Evolutionary conservation across 192 early-diverging fungal genomes (phyloP).

Genomic region (Physocladia obscura): DNA sequence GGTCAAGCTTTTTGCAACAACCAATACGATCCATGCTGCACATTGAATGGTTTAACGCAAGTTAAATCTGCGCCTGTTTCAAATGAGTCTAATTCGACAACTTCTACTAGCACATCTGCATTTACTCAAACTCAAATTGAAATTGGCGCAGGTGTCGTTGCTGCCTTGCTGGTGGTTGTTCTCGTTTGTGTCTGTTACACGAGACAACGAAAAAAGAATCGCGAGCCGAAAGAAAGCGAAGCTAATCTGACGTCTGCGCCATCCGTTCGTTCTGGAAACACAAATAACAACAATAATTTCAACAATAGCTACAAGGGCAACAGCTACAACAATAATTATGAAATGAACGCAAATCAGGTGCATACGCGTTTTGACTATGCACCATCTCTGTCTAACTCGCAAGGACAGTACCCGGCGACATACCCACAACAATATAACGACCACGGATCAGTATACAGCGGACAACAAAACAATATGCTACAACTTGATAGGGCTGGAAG

Average conservation of each 20-base stretch:
- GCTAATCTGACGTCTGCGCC: background rate
- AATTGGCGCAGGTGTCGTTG: slow-evolving; percentile 1
- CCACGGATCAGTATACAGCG: background rate
- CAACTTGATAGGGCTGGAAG: background rate
- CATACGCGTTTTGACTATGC: background rate
- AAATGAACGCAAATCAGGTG: background rate
- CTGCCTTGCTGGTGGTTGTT: background rate
- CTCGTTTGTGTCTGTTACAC: background rate
- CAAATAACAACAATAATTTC: too few relatives aligned
- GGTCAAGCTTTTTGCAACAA: slow-evolving; percentile 9
- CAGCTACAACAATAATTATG: background rate
- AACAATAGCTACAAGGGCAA: background rate
- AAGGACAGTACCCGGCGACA: background rate
- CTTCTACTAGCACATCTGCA: background rate
- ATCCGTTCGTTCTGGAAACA: background rate
- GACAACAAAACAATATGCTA: too few relatives aligned
- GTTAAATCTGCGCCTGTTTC: background rate
- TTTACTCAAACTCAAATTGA: slow-evolving; percentile 7
- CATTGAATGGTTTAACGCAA: slow-evolving; percentile 8
- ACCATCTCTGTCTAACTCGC: background rate
- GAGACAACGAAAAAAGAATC: background rate
- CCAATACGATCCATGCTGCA: slow-evolving; percentile 9
- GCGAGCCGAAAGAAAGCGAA: background rate
- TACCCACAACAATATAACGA: background rate
- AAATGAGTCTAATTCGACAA: background rate